Evolutionary conservation across 2,329 filamentous ascomycete genomes (phyloP).

Genomic region (Leptosphaerulina australis): DNA sequence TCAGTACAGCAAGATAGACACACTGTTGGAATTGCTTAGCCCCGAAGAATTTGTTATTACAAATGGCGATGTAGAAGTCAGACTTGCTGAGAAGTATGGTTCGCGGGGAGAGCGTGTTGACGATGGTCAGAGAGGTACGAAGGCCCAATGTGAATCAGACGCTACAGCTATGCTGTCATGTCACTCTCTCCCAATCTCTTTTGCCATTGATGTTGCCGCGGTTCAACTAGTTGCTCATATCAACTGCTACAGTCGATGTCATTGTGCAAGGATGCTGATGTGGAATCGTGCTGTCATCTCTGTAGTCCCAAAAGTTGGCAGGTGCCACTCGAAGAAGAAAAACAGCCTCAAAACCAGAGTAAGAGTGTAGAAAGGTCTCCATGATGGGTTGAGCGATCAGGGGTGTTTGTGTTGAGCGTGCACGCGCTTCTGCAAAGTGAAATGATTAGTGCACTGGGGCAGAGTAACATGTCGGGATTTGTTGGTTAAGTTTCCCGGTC

Average conservation of each 20-base stretch:
- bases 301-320: neutral
- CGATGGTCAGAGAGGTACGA: constrained; percentile 2
- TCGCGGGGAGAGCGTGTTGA: constrained; percentile 5
- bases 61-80: neutral
- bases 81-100: constrained; percentile 1
- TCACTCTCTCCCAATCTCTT: neutral
- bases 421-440: constrained; percentile 15
- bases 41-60: neutral
- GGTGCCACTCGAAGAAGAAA: neutral
- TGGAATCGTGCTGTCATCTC: neutral
- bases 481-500: no score
- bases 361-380: neutral
- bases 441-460: no score
- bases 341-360: neutral
- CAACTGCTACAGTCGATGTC: neutral
- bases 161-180: neutral
- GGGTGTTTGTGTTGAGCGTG: constrained; percentile 17
- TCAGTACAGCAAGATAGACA: constrained; percentile 16
- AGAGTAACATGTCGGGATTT: constrained; percentile 13
- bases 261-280: neutral
- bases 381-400: constrained; percentile 9
- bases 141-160: neutral
- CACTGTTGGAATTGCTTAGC: neutral
- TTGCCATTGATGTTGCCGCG: no score
- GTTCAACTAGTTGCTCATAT: neutral